Conservation (phyloP, 148 eudicot genomes). For the Beta vulgaris region DNA sequence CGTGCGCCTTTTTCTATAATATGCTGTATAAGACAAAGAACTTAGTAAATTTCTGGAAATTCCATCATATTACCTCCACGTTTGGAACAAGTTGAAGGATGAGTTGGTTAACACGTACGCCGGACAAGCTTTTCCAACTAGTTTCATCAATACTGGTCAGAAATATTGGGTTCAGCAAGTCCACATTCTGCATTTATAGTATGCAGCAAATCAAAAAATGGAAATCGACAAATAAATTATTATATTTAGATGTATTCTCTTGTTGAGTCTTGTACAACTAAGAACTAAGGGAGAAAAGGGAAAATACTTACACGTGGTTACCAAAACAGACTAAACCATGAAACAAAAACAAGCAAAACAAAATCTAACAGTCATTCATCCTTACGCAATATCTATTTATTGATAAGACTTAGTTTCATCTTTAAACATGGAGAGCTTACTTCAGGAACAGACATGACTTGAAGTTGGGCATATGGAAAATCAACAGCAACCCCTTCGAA, state of each 20-base stretch:
- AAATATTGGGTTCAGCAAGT: constrained; percentile 39
- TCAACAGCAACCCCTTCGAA: constrained; percentile 55
- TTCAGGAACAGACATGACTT: constrained; percentile 46
- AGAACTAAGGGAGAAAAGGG: not conserved
- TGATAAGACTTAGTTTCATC: not conserved
- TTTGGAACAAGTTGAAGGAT: constrained; percentile 60
- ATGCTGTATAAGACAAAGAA: too few species aligned
- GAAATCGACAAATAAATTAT: too few species aligned
- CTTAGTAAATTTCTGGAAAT: too few species aligned
- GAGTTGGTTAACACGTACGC: constrained; percentile 53
- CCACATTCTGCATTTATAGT: constrained; percentile 43
- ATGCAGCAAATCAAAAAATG: not conserved
- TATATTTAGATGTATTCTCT: too few species aligned
- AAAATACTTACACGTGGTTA: not conserved
- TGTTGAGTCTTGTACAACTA: too few species aligned
- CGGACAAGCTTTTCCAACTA: constrained; percentile 61
- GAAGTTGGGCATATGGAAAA: constrained; percentile 58
- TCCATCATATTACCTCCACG: constrained; percentile 45
- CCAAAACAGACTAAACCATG: too few species aligned
- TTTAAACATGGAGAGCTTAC: constrained; percentile 22
- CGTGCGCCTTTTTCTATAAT: too few species aligned
- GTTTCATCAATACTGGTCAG: constrained; percentile 49
- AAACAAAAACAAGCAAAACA: not conserved
- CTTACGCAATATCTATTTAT: not conserved
- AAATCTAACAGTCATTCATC: not conserved